Conservation (phyloP, 768 basidiomycete species). For the Leccinum olivaceopallidum region DNA sequence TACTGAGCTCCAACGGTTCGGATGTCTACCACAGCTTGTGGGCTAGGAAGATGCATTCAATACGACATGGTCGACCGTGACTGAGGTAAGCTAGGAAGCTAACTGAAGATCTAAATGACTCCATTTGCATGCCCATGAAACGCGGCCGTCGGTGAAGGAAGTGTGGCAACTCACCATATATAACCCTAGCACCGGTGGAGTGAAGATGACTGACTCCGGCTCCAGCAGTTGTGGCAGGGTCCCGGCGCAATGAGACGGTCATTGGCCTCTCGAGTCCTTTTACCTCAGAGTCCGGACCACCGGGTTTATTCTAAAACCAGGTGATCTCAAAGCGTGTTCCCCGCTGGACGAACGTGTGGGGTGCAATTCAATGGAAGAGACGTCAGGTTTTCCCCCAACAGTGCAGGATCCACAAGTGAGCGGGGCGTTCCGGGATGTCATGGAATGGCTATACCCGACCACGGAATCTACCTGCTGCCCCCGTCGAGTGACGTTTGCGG, state of each 20-base stretch:
- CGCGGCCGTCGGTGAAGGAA: background rate
- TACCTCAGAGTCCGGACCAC: background rate
- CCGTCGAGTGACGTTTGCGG: slow-evolving; percentile 32
- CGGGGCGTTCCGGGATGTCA: slow-evolving; percentile 14
- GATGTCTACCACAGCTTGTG: slow-evolving; percentile 24
- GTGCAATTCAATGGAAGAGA: slow-evolving; percentile 7
- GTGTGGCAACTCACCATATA: background rate
- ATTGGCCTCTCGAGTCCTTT: background rate
- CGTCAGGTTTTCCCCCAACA: slow-evolving; percentile 9
- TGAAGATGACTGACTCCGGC: no score
- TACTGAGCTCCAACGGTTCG: background rate
- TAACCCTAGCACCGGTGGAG: slow-evolving; percentile 21
- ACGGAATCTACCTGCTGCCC: slow-evolving; percentile 19
- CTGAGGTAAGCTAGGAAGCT: background rate
- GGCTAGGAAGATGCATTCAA: slow-evolving; percentile 2
- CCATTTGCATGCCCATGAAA: background rate
- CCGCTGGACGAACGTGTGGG: slow-evolving; percentile 3
- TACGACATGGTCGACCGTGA: background rate
- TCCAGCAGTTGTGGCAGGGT: no score
- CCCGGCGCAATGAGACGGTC: no score
- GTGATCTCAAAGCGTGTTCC: background rate
- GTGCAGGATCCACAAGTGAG: slow-evolving; percentile 1
- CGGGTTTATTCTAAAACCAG: background rate
- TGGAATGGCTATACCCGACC: slow-evolving; percentile 24
- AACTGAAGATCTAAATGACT: background rate